Evolutionary conservation across 495 filamentous ascomycete species (phyloP), one percentile per base, ranked within the genome.

Genomic region (Ascodesmis nigricans): DNA sequence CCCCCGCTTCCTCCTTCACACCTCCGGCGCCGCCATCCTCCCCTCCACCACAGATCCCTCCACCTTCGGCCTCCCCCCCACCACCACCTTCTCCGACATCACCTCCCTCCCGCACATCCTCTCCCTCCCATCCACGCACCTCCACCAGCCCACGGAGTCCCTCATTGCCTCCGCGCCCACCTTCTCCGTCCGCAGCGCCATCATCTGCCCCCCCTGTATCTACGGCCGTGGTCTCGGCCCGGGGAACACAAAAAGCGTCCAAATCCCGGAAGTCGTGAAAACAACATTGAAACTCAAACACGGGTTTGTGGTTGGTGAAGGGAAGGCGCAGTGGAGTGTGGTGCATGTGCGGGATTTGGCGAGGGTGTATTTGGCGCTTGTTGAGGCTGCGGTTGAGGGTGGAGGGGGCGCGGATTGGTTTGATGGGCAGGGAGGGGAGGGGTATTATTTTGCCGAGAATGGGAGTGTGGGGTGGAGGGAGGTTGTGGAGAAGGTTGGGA

Each of bases 141-240:
- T 68, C 8, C 59, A 68, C 39, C 66, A 71, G 4, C 70, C 77
- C 44, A 65, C 63, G 42, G 62, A 71, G 36, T 58, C 75, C 22
- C 53, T 75, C 16, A 58, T 29, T 0, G 53, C 57, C 3, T 57
- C 59, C 14, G 42, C 53, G 10, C 29, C 34, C 5, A 49, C 30
- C 1, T 0, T 46, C 23, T 61, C 52, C 23, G 60, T 74, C 7
- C 68, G 66, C 47, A 72, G 71, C 0, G 74, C 78, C 1, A 69
- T 90, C 49, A 63, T 87, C 15, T 78, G 68, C 39, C 78, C 80
- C 4, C 76, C 78, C 1, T 67, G 65, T 3, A 87, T 90, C 49
- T 84, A 83, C 49, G 80, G 78, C 4, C 18, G 40, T 9, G 80
- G 78, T 17, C 67, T 75, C 21, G 76, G 80, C 0, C 62, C 77